A percentile compares a stretch with the other conserved stretches of the same genome.
Conservation (phyloP, 1,284 basidiomycete species). For the Cutaneotrichosporon sp. region DNA sequence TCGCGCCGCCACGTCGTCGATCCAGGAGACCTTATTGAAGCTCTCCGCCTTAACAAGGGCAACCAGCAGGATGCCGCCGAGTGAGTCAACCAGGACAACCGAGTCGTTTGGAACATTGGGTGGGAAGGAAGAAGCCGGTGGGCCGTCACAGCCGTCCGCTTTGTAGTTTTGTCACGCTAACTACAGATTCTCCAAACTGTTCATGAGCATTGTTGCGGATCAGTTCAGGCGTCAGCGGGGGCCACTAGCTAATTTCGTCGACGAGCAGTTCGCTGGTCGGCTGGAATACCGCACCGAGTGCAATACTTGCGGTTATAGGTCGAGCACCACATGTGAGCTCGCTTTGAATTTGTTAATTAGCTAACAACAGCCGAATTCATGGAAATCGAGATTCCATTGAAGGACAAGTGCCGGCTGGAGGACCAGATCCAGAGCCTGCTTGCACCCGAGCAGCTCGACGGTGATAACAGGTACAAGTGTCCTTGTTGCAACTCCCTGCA, state of each 20-base stretch:
- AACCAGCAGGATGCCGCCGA: slow-evolving; percentile 94
- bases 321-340: slow-evolving; percentile 7
- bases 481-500: slow-evolving; percentile 63
- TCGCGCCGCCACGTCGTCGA: slow-evolving; percentile 67
- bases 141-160: too few species aligned
- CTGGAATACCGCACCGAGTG: slow-evolving; percentile 74
- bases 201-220: slow-evolving; percentile 75
- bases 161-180: slow-evolving; percentile 6
- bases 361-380: slow-evolving; percentile 54
- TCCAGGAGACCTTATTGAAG: slow-evolving; percentile 73
- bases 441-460: slow-evolving; percentile 64
- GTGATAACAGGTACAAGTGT: slow-evolving; percentile 82
- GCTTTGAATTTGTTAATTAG: neutral
- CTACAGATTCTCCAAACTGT: slow-evolving; percentile 81
- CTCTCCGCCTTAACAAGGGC: slow-evolving; percentile 66
- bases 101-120: too few species aligned
- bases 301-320: slow-evolving; percentile 56
- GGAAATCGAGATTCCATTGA: slow-evolving; percentile 77
- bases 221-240: slow-evolving; percentile 71
- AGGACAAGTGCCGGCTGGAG: slow-evolving; percentile 67
- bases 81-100: too few species aligned
- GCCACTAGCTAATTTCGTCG: slow-evolving; percentile 61
- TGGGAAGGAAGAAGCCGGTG: too few species aligned
- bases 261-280: slow-evolving; percentile 79
- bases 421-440: slow-evolving; percentile 62